Evolutionary conservation across 2,329 filamentous ascomycete genomes (phyloP).

Genomic region (Penicillium brevicompactum): DNA sequence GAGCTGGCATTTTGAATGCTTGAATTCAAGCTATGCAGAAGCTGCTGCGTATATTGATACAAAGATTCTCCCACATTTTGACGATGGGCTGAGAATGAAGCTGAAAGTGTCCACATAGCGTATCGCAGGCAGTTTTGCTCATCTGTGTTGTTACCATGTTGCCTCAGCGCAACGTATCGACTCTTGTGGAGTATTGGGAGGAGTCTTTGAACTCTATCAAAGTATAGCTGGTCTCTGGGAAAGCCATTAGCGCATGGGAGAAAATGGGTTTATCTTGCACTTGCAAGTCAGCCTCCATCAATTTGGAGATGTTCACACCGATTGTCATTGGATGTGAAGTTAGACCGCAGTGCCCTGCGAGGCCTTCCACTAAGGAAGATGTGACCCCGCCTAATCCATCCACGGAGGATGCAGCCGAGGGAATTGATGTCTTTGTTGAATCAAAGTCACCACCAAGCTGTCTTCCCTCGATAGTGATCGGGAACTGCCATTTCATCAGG

Average conservation of each 20-base stretch:
- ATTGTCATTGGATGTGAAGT: too few relatives aligned
- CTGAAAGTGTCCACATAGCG: conserved; percentile 42
- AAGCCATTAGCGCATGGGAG: not conserved
- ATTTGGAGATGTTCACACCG: not conserved
- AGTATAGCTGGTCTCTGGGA: conserved; percentile 30
- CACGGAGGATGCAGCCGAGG: not conserved
- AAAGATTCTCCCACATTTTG: conserved; percentile 23
- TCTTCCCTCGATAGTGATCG: not conserved
- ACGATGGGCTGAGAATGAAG: conserved; percentile 34
- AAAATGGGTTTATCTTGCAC: not conserved
- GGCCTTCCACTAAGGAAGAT: not conserved
- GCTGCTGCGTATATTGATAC: not conserved
- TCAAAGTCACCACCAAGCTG: not conserved
- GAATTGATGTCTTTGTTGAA: not conserved
- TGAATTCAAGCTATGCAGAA: not conserved
- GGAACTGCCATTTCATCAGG: not conserved
- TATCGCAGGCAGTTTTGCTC: conserved; percentile 33
- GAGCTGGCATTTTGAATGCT: not conserved
- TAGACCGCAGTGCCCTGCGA: not conserved
- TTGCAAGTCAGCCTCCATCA: not conserved
- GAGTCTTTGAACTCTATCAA: conserved; percentile 30
- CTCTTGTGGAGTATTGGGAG: conserved; percentile 30
- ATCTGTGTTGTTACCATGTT: not conserved
- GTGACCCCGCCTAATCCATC: not conserved
- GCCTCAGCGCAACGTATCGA: conserved; percentile 29